These are phyloP conservation scores for Dryas drummondii DNA, from an alignment of 306 rosid species.

Conservation along the genomic window DNA sequence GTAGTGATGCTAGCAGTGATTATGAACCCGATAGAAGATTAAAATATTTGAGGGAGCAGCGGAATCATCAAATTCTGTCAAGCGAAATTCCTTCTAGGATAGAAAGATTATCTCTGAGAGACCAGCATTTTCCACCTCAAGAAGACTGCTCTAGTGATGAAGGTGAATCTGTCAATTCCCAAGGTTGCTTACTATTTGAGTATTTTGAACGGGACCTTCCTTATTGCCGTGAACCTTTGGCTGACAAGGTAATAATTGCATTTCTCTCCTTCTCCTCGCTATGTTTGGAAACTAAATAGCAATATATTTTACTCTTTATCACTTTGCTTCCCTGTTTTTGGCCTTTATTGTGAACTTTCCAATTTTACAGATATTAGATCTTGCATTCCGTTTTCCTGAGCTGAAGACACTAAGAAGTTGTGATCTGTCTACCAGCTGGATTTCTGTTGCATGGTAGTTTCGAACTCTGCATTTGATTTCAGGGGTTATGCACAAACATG, in stretches of 20 bases:
- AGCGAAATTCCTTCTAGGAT: conserved; percentile 45
- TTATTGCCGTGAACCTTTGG: conserved; percentile 83
- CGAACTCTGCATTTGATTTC: conserved; percentile 22
- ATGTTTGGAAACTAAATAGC: not conserved
- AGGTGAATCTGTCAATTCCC: conserved; percentile 64
- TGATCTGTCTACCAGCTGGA: conserved; percentile 78
- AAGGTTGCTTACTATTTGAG: conserved; percentile 67
- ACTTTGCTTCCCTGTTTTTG: not conserved
- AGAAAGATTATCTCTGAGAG: conserved; percentile 60
- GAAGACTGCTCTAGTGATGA: conserved; percentile 88
- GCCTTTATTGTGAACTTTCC: conserved; percentile 23
- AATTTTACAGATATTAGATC: conserved; percentile 60
- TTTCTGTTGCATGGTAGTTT: conserved; percentile 90
- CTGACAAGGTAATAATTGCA: conserved; percentile 63
- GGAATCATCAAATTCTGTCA: conserved; percentile 39
- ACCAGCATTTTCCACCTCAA: conserved; percentile 42
- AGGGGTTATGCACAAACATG: not conserved
- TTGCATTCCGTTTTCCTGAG: conserved; percentile 66
- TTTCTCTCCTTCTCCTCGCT: not conserved
- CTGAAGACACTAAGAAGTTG: conserved; percentile 72
- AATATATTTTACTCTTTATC: not conserved
- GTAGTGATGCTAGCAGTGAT: conserved; percentile 90
- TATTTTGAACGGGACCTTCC: conserved; percentile 79
- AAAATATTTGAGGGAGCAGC: conserved; percentile 46
- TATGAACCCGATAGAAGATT: conserved; percentile 55